Evolutionary conservation across 306 rosid species (phyloP).

Genomic region (Acacia confusa): DNA sequence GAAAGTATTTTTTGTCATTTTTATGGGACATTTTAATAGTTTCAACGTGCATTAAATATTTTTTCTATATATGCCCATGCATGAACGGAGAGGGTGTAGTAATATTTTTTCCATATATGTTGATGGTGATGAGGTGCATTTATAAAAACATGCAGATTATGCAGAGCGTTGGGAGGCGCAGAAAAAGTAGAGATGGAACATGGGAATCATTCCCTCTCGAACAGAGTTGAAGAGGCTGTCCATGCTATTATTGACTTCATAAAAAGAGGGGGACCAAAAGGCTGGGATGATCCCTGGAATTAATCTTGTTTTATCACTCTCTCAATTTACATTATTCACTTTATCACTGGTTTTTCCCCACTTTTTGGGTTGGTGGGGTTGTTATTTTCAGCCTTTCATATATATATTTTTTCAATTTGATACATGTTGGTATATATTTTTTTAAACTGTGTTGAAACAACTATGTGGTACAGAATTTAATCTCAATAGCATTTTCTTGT

Average conservation of each 20-base stretch:
- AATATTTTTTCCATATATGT: constrained; percentile 5
- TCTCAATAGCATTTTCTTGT: neutral
- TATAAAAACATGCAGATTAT: constrained; percentile 62
- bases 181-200: constrained; percentile 89
- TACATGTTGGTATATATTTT: constrained; percentile 24
- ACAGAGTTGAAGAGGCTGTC: constrained; percentile 85
- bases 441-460: neutral
- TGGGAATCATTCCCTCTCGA: constrained; percentile 96
- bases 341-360: constrained; percentile 19
- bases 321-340: constrained; percentile 1
- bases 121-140: neutral
- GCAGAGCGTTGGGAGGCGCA: constrained; percentile 94
- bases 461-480: neutral
- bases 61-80: too few relatives aligned
- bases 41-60: too few relatives aligned
- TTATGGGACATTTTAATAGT: too few relatives aligned
- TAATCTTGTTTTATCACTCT: constrained; percentile 29
- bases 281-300: constrained; percentile 99
- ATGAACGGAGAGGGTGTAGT: too few relatives aligned
- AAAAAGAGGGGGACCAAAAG: constrained; percentile 87
- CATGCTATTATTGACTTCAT: constrained; percentile 76
- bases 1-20: too few relatives aligned
- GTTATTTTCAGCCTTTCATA: constrained; percentile 29
- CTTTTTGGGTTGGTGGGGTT: constrained; percentile 24
- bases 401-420: constrained; percentile 10